These are phyloP conservation scores for Phytopythium cucurbitacearum DNA, from an alignment of 352 stramenopile genomes.

Conservation along the genomic window DNA sequence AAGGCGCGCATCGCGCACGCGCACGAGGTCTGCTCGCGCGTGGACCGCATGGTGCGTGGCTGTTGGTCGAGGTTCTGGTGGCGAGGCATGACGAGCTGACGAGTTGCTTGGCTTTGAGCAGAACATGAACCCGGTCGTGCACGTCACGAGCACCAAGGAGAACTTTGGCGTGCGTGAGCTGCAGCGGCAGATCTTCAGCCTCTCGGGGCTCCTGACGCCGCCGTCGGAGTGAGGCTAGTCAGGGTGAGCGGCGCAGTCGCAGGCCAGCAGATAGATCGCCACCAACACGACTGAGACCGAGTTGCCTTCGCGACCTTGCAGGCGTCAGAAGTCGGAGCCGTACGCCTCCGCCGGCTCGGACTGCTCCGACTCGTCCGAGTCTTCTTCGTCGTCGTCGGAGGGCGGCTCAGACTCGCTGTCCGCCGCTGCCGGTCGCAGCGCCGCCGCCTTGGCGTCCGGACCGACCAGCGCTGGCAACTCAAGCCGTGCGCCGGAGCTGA, in stretches of 20 bases:
- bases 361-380: slow-evolving; percentile 13
- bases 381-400: slow-evolving; percentile 13
- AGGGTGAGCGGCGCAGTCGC: too few relatives aligned
- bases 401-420: slow-evolving; percentile 20
- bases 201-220: slow-evolving; percentile 42
- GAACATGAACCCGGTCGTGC: slow-evolving; percentile 82
- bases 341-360: slow-evolving; percentile 30
- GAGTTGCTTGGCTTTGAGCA: slow-evolving; percentile 13
- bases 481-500: slow-evolving; percentile 9
- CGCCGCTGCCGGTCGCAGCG: neutral
- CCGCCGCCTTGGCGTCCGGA: slow-evolving; percentile 9
- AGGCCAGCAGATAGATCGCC: too few relatives aligned
- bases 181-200: slow-evolving; percentile 65
- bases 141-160: slow-evolving; percentile 77
- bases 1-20: slow-evolving; percentile 49
- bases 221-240: neutral
- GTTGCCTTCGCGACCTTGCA: neutral
- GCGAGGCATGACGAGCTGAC: neutral
- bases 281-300: slow-evolving; percentile 9
- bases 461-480: slow-evolving; percentile 22
- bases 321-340: slow-evolving; percentile 23
- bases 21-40: slow-evolving; percentile 32
- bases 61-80: neutral
- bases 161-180: slow-evolving; percentile 72
- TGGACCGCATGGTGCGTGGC: slow-evolving; percentile 47